Evolutionary conservation across 2,329 filamentous ascomycete genomes (phyloP), one percentile per base, ranked within the genome.

Genomic region (Alternaria triticimaculans): DNA sequence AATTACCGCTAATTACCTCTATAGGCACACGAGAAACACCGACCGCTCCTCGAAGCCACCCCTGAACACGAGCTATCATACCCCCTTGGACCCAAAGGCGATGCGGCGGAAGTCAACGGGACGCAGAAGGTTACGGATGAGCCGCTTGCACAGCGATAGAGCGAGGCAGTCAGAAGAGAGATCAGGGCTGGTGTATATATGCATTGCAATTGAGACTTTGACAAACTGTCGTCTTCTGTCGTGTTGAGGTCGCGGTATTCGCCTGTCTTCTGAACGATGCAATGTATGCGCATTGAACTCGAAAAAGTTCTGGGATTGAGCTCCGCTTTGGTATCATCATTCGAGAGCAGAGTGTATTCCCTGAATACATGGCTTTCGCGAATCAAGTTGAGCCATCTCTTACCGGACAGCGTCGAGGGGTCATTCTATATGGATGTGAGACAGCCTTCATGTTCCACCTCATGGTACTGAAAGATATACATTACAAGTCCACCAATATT

Each of bases 11-110:
- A 59, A 72, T 58, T 71, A 25, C 69, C 18, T 58, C 43, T 8
- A 51, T 66, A 98, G 95, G 95, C 95, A 67, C 89, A 97, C 79
- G 93, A 97, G 81, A 91, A 96, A 77, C 89, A 97, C 86, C 88
- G 93, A 79, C 87, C 90, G 80, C 88, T 94, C 80, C 89, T 98
- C 71, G 88, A 97, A 83, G 90, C 94, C 60, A 87, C 95, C 15
- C 91, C 93, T 28, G 84, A 88, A 70, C 94, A 92, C 37, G 83
- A 88, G 72, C 94, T 92, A 18, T 89, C 92, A 66, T 97, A 96
- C 81, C 95, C 95, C 43, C 87, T 98, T 61, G 86, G 84, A 66
- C 83, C 89, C n/a, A 83, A 83, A 50, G 86, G 85, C 46, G 82
- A 89, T 68, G 77, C 84, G n/a, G 88, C 85, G 25, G 86, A 90